Conservation (phyloP, 305 asterid genomes). For the Plantago coronopus region DNA sequence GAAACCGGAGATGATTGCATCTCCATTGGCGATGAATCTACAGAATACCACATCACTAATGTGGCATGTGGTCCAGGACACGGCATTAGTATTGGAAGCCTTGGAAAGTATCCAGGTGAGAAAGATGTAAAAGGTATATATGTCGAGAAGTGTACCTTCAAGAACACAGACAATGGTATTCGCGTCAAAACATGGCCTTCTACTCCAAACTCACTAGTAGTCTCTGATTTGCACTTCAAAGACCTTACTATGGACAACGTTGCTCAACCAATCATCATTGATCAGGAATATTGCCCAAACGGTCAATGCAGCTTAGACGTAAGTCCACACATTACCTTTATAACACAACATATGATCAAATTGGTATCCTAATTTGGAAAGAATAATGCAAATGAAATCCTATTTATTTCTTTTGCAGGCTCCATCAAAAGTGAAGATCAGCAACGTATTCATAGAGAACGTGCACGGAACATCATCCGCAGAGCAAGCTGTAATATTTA, state of each 20-base stretch:
- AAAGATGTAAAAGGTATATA: conserved; percentile 24
- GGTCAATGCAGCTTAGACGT: conserved; percentile 17
- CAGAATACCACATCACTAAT: conserved; percentile 17
- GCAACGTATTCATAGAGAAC: conserved; percentile 19
- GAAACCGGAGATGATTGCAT: conserved; percentile 35
- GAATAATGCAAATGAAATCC: no score
- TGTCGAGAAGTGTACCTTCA: conserved; percentile 23
- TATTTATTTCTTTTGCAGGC: not conserved
- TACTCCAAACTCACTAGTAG: conserved; percentile 13
- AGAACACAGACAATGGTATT: conserved; percentile 23
- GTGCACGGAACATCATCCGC: conserved; percentile 26
- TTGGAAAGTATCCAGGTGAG: conserved; percentile 26
- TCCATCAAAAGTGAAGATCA: conserved; percentile 25
- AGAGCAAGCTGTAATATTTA: conserved; percentile 16
- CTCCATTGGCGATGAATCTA: conserved; percentile 30
- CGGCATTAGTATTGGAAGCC: conserved; percentile 35
- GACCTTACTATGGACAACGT: conserved; percentile 31
- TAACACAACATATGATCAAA: not conserved
- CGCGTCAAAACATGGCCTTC: conserved; percentile 33
- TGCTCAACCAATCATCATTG: conserved; percentile 25
- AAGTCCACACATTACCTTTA: not conserved
- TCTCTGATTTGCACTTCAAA: conserved; percentile 22
- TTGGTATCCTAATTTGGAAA: no score
- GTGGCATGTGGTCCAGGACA: conserved; percentile 37
- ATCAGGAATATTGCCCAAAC: conserved; percentile 34